Conservation (phyloP, 306 rosid genomes). For the Ochetophila trinervis region DNA sequence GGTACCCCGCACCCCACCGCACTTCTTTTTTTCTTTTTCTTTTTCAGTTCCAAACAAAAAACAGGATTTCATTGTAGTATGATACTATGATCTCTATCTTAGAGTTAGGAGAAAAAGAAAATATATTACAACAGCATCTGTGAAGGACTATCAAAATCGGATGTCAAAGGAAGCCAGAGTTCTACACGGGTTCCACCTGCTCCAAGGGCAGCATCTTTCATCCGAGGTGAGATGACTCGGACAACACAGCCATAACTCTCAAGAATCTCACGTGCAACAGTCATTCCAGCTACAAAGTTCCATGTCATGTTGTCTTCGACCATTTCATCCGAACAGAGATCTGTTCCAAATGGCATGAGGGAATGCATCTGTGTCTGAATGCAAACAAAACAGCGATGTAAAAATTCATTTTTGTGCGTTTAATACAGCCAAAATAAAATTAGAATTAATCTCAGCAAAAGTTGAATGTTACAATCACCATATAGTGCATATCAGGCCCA, state of each 20-base stretch:
- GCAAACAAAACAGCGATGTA: conserved; percentile 24
- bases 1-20: not conserved
- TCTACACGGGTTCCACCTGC: conserved; percentile 91
- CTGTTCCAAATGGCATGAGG: conserved; percentile 78
- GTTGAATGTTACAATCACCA: conserved; percentile 51
- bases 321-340: conserved; percentile 59
- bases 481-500: conserved; percentile 98
- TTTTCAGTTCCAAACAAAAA: not conserved
- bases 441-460: not conserved
- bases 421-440: not conserved
- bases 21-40: not conserved
- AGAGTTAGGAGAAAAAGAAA: not conserved
- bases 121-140: conserved; percentile 34
- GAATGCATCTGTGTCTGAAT: conserved; percentile 90
- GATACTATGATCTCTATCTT: not conserved
- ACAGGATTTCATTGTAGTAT: too few relatives aligned
- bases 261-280: conserved; percentile 90
- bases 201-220: conserved; percentile 74
- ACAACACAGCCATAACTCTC: conserved; percentile 90
- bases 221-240: conserved; percentile 82
- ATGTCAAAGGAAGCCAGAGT: conserved; percentile 80
- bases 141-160: conserved; percentile 42
- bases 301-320: conserved; percentile 94
- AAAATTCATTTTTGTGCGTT: conserved; percentile 6
- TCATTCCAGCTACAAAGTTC: conserved; percentile 92